These are phyloP conservation scores for Aspergillus amoenus DNA, from an alignment of 2,329 filamentous ascomycete species.

Conservation along the genomic window DNA sequence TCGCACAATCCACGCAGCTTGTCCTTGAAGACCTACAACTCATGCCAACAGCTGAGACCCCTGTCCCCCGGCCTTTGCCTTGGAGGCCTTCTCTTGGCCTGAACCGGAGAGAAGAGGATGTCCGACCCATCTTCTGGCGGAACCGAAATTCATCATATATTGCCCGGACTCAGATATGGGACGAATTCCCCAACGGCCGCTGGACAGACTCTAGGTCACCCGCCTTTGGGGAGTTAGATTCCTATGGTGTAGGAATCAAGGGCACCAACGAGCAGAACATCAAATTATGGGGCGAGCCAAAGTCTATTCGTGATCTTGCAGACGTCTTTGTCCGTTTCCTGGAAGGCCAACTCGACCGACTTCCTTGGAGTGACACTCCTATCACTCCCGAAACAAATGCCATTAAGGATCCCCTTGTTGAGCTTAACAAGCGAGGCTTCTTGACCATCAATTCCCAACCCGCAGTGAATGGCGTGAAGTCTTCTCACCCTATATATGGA, in stretches of 20 bases:
- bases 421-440: slow-evolving; percentile 81
- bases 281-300: slow-evolving; percentile 88
- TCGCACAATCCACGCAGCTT: slow-evolving; percentile 91
- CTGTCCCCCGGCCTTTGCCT: slow-evolving; percentile 84
- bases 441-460: slow-evolving; percentile 98
- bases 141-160: slow-evolving; percentile 96
- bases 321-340: slow-evolving; percentile 84
- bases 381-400: slow-evolving; percentile 79
- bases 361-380: slow-evolving; percentile 92
- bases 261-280: slow-evolving; percentile 95
- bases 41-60: slow-evolving; percentile 73
- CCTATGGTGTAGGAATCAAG: slow-evolving; percentile 89
- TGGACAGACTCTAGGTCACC: slow-evolving; percentile 98
- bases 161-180: slow-evolving; percentile 94
- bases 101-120: slow-evolving; percentile 86
- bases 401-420: slow-evolving; percentile 74
- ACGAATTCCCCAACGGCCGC: slow-evolving; percentile 97
- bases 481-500: slow-evolving; percentile 79
- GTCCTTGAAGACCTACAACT: slow-evolving; percentile 86
- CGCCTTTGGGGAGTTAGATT: slow-evolving; percentile 91
- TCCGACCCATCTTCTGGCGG: slow-evolving; percentile 97
- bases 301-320: slow-evolving; percentile 74
- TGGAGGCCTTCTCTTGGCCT: slow-evolving; percentile 94
- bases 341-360: slow-evolving; percentile 71
- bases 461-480: slow-evolving; percentile 86